A percentile compares a stretch with the other conserved stretches of the same genome.
Conservation (phyloP, 345 rosid species). For the Lepidium aucheri region DNA sequence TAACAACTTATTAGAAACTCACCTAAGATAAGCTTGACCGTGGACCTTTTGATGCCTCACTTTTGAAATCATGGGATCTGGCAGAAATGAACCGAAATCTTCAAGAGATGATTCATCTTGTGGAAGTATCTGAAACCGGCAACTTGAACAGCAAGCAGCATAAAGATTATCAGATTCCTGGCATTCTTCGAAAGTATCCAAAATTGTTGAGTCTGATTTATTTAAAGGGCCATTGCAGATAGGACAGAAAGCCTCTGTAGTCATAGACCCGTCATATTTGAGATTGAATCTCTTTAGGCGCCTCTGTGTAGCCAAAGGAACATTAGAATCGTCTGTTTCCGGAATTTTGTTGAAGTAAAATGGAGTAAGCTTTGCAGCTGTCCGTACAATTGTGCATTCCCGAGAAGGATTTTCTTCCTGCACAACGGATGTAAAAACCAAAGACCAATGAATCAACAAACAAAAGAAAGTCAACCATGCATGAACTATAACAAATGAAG, state of each 20-base stretch:
- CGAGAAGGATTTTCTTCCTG: slow-evolving; percentile 93
- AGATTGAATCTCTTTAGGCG: slow-evolving; percentile 67
- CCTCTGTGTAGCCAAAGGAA: slow-evolving; percentile 73
- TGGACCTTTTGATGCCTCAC: slow-evolving; percentile 21
- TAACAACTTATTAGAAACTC: slow-evolving; percentile 6
- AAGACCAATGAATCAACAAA: not conserved
- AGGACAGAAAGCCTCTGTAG: slow-evolving; percentile 72
- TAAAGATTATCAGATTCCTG: slow-evolving; percentile 28
- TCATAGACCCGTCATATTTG: slow-evolving; percentile 49
- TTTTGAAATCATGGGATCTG: slow-evolving; percentile 43
- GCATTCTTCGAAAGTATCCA: slow-evolving; percentile 9
- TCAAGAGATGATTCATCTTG: slow-evolving; percentile 49
- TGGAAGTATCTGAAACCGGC: slow-evolving; percentile 82
- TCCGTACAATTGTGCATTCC: slow-evolving; percentile 75
- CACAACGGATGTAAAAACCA: slow-evolving; percentile 3
- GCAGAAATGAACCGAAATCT: slow-evolving; percentile 45
- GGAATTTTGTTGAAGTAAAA: slow-evolving; percentile 81
- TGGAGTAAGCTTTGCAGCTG: slow-evolving; percentile 91
- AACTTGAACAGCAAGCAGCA: slow-evolving; percentile 71
- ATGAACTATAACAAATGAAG: not conserved
- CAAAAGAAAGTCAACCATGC: not conserved
- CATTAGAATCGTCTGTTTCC: slow-evolving; percentile 50
- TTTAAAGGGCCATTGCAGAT: slow-evolving; percentile 66
- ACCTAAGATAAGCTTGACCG: slow-evolving; percentile 50
- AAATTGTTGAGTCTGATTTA: slow-evolving; percentile 32